A percentile compares a stretch with the other conserved stretches of the same genome.
Evolutionary conservation across 2,329 filamentous ascomycete species (phyloP).

Genomic region (Nemania sp.): DNA sequence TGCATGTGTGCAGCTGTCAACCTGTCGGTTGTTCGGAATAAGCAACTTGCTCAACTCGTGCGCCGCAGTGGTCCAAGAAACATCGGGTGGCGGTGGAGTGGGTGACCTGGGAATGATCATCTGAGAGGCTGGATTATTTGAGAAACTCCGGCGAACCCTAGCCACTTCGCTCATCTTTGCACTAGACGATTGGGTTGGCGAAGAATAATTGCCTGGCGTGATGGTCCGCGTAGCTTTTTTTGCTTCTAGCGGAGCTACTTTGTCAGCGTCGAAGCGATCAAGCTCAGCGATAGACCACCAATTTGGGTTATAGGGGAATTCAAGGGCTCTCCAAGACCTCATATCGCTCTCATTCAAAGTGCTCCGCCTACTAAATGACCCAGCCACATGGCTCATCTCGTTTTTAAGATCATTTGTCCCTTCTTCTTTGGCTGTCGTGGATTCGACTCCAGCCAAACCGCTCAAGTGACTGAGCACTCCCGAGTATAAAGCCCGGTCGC

Average conservation of each 20-base stretch:
- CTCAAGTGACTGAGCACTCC: slow-evolving; percentile 90
- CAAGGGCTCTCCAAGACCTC: slow-evolving; percentile 39
- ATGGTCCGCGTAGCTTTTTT: slow-evolving; percentile 58
- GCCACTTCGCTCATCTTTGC: slow-evolving; percentile 75
- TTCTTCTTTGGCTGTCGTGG: slow-evolving; percentile 45
- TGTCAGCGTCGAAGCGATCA: slow-evolving; percentile 68
- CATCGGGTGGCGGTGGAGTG: slow-evolving; percentile 75
- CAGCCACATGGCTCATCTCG: slow-evolving; percentile 62
- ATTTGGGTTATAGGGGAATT: slow-evolving; percentile 62
- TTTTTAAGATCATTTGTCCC: slow-evolving; percentile 53
- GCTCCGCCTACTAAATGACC: slow-evolving; percentile 44
- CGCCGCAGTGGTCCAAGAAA: slow-evolving; percentile 84
- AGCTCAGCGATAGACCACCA: slow-evolving; percentile 75
- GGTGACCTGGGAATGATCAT: slow-evolving; percentile 48
- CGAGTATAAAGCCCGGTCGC: slow-evolving; percentile 84
- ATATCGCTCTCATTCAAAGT: slow-evolving; percentile 38
- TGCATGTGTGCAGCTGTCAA: slow-evolving; percentile 74
- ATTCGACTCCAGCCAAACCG: slow-evolving; percentile 69
- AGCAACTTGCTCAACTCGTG: slow-evolving; percentile 82
- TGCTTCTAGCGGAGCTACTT: slow-evolving; percentile 54
- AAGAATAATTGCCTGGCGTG: slow-evolving; percentile 74
- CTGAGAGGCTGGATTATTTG: slow-evolving; percentile 53
- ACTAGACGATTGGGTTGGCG: slow-evolving; percentile 84
- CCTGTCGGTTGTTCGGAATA: slow-evolving; percentile 76
- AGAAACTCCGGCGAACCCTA: slow-evolving; percentile 67